Conservation (phyloP, 1,139 yeast genomes). For the Tardiomyces depauwii region DNA sequence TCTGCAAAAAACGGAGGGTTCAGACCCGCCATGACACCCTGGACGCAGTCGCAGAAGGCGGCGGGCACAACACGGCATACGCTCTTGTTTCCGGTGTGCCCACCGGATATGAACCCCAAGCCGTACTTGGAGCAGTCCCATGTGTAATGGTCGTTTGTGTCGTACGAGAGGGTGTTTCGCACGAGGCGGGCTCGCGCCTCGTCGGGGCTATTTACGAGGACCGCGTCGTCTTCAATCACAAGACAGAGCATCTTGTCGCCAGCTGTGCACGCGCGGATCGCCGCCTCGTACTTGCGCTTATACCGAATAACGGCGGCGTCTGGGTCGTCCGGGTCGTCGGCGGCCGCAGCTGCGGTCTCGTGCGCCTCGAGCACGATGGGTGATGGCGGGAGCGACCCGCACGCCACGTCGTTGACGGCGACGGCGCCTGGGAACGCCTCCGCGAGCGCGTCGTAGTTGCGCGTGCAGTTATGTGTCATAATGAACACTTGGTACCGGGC, state of each 20-base stretch:
- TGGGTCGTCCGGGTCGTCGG: not conserved
- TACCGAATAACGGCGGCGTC: not conserved
- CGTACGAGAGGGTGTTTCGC: constrained; percentile 9
- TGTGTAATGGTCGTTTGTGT: constrained; percentile 3
- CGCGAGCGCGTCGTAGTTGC: not conserved
- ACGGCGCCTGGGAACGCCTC: not conserved
- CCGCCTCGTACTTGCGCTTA: constrained; percentile 3
- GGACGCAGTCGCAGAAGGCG: constrained; percentile 6
- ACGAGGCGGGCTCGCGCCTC: constrained; percentile 5
- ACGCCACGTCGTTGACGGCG: not conserved
- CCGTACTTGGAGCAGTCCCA: constrained; percentile 13
- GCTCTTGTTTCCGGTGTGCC: constrained; percentile 11
- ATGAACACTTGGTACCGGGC: not conserved
- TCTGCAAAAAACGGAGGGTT: constrained; percentile 6
- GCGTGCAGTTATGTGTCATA: not conserved
- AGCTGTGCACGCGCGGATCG: constrained; percentile 9
- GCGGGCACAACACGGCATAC: constrained; percentile 9
- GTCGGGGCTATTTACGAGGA: constrained; percentile 5
- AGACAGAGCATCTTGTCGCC: constrained; percentile 11
- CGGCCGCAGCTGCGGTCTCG: not conserved
- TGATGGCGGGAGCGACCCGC: not conserved
- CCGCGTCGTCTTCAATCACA: constrained; percentile 9
- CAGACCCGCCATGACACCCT: constrained; percentile 3
- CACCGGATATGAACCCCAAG: constrained; percentile 7
- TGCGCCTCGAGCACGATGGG: not conserved